Base-by-base conservation (phyloP, 2,329 filamentous ascomycete genomes). In the Aspergillus aculeatinus region DNA sequence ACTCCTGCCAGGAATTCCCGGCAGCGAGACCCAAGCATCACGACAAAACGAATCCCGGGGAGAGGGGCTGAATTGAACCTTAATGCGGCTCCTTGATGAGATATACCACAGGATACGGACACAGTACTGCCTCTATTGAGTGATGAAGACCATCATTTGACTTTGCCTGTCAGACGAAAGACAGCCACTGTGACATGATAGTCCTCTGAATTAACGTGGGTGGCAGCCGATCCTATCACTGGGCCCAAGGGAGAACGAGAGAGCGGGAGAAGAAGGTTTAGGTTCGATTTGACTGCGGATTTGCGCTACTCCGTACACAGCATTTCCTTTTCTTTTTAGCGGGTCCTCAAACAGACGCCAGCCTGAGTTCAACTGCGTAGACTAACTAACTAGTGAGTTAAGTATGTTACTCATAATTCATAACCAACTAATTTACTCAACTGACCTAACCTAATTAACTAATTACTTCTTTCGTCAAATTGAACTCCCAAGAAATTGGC, bases 41-140 rank as follows among this genome's bases (percentile, higher is more conserved):
- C 48, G 49, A 51, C 39, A 25, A 44, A 47, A 25, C 23, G 19
- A 27, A 27, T 42, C 58, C 55, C 50, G 50, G 51, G 57, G 27
- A 29, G 58, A 54, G 55, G 49, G 49, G 50, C 33, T 47, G 44
- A 35, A 52, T 27, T 21, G 57, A 59, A 63, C 61, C 61, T 63
- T 63, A 61, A 58, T 52, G 61, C 48, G 49, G 56, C 39, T 44
- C 39, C 39, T 21, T 10, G 27, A 33, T 55, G 42, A 48, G 48
- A 54, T 54, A 29, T 33, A 50, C 51, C 42, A 31, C 31, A 59
- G 49, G 58, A 54, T 51, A 35, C 33, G 33, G 33, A 35, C 33
- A 5, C 33, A 44, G 16, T 44, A n/a, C 7, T 44, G 14, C 39
- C 39, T 44, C 39, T 7, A 19, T n/a, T 44, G 39, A 44, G 39